Base-by-base conservation (phyloP, 1,284 basidiomycete species). In the Wolfiporia cocos region DNA sequence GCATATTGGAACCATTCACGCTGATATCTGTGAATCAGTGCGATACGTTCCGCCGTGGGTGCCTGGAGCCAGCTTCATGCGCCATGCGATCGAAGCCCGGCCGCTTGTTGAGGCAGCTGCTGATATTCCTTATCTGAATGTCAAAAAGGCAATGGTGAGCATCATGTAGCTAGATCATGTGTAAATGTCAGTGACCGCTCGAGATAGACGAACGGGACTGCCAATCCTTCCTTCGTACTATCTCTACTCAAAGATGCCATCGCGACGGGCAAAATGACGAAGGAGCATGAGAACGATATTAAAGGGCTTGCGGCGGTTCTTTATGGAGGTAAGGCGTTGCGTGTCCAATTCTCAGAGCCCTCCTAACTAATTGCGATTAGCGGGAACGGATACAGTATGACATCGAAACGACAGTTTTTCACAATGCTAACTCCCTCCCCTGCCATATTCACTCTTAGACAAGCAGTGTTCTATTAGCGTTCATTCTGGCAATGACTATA, bases 141-240 rank as follows among this genome's bases (percentile, higher is more conserved):
- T 38, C n/a, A 38, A 38, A 18, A 19, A 24, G 4, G 15, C 15
- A 2, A 38, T 38, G 37, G 37, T 30, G 28, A 29, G 9, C 28
- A 49, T 59, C 68, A 43, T 70, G 69, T 76, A n/a, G n/a, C 28
- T 9, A 67, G 49, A 62, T 68, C 2, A 44, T 48, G 28, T 14
- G 36, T 26, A 44, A 51, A 29, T 21, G 46, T 60, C 12, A 55
- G 55, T 31, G 50, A 57, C 34, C 35, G 44, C n/a, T 29, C 34
- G 15, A 36, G 42, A 3, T 35, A 47, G 18, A 50, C n/a, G n/a
- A n/a, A n/a, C n/a, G n/a, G n/a, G n/a, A n/a, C n/a, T n/a, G n/a
- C n/a, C n/a, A n/a, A n/a, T n/a, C n/a, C n/a, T n/a, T n/a, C n/a
- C n/a, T n/a, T n/a, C n/a, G n/a, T n/a, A n/a, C n/a, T n/a, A n/a